These are phyloP conservation scores for Coelastrella sp. DNA, from an alignment of 139 green algal genomes.

Conservation along the genomic window DNA sequence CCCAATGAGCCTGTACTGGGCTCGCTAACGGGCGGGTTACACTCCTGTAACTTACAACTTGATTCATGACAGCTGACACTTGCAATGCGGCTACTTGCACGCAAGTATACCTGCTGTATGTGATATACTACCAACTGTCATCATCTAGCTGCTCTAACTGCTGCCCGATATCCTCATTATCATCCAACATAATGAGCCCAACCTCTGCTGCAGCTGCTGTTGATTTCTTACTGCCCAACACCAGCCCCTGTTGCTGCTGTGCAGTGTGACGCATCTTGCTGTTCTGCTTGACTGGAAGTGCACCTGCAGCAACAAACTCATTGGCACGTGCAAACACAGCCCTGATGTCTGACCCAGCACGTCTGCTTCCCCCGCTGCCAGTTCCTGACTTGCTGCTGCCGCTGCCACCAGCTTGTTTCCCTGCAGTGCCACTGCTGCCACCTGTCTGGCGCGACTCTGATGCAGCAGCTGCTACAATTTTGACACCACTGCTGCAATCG, in stretches of 20 bases:
- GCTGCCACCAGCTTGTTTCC: neutral
- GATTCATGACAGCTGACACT: neutral
- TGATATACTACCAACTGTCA: neutral
- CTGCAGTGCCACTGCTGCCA: neutral
- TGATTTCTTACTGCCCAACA: neutral
- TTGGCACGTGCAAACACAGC: neutral
- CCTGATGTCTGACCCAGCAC: neutral
- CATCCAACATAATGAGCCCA: neutral
- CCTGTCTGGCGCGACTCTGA: neutral
- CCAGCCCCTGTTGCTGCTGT: neutral
- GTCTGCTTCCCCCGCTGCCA: constrained; percentile 11
- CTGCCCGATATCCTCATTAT: neutral
- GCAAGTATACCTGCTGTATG: neutral
- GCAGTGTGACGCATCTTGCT: neutral
- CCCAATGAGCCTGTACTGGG: too few relatives aligned
- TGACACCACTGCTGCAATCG: too few relatives aligned
- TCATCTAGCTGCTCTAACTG: neutral
- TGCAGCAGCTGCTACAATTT: too few relatives aligned
- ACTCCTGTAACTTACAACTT: too few relatives aligned
- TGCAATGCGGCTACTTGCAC: neutral
- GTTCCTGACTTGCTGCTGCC: neutral
- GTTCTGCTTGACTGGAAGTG: neutral
- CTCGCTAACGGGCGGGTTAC: too few relatives aligned
- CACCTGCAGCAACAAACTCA: constrained; percentile 22
- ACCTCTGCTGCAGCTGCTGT: neutral